phyloP scores from a whole-genome alignment of 2,329 filamentous ascomycete species.

The Cytospora mali region DNA sequence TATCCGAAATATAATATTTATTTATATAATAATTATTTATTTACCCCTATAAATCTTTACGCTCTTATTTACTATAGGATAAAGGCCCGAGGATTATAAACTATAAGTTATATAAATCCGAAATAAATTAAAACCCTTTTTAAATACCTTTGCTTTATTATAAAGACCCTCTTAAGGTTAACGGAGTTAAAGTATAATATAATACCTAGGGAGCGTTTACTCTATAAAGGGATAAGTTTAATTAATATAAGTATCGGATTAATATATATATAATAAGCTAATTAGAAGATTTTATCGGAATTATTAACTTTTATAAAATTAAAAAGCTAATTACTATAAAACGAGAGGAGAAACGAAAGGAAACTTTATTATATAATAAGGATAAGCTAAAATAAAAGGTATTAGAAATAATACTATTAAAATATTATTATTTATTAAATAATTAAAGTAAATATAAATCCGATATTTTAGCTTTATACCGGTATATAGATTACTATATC shows the following conservation, averaged over 20 bases:
- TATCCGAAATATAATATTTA: constrained; percentile 2
- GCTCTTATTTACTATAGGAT: background rate
- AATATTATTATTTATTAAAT: background rate
- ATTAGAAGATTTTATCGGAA: background rate
- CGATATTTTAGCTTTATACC: background rate
- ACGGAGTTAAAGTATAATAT: background rate
- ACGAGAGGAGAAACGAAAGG: no score
- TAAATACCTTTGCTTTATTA: background rate
- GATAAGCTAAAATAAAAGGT: no score
- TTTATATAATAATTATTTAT: no score
- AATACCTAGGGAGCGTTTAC: background rate
- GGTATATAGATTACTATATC: background rate
- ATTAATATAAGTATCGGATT: background rate
- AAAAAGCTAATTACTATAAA: no score
- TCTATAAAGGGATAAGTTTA: background rate
- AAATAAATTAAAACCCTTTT: background rate
- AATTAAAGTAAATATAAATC: background rate
- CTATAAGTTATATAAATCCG: background rate
- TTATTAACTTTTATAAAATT: background rate
- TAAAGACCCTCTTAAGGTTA: background rate
- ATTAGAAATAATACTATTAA: background rate
- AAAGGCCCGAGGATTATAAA: background rate
- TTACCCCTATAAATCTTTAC: background rate
- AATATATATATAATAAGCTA: background rate
- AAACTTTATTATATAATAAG: background rate